Percentiles rank a stretch among this genome's conserved stretches.
Conservation (phyloP, 352 stramenopile species). For the Globisporangium apiculatum region DNA sequence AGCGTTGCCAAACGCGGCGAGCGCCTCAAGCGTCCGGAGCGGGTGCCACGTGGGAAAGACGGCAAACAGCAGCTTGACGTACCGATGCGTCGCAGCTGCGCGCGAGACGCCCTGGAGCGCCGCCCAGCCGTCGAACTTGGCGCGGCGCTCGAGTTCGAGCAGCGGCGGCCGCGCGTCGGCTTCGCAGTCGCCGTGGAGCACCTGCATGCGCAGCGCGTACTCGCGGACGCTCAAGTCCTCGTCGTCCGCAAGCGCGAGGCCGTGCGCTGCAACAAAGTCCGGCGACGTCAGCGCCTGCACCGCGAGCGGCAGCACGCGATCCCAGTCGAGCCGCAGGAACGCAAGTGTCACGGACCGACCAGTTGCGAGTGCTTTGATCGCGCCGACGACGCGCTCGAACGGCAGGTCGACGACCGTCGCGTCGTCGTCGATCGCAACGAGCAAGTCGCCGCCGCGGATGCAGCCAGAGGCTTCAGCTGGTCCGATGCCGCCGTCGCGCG, state of each 20-base stretch:
- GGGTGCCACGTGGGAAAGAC: constrained; percentile 71
- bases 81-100: constrained; percentile 51
- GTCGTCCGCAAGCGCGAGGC: constrained; percentile 38
- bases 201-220: constrained; percentile 76
- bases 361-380: constrained; percentile 51
- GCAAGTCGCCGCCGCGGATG: constrained; percentile 61
- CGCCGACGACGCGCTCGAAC: constrained; percentile 64
- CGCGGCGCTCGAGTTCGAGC: constrained; percentile 59
- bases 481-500: constrained; percentile 35
- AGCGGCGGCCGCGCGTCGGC: constrained; percentile 40
- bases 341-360: constrained; percentile 33
- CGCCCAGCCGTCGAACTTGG: constrained; percentile 75
- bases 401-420: constrained; percentile 41
- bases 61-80: constrained; percentile 72
- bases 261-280: constrained; percentile 41
- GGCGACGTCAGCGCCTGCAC: constrained; percentile 33
- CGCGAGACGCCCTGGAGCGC: constrained; percentile 41
- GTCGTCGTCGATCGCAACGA: constrained; percentile 62
- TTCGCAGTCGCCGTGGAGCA: constrained; percentile 62
- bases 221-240: constrained; percentile 70
- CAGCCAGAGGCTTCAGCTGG: constrained; percentile 49
- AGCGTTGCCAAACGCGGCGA: constrained; percentile 32
- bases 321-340: constrained; percentile 60
- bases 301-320: constrained; percentile 45
- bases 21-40: constrained; percentile 33